Conservation (phyloP, 2,329 filamentous ascomycete species). For the Penicillium sp. region DNA sequence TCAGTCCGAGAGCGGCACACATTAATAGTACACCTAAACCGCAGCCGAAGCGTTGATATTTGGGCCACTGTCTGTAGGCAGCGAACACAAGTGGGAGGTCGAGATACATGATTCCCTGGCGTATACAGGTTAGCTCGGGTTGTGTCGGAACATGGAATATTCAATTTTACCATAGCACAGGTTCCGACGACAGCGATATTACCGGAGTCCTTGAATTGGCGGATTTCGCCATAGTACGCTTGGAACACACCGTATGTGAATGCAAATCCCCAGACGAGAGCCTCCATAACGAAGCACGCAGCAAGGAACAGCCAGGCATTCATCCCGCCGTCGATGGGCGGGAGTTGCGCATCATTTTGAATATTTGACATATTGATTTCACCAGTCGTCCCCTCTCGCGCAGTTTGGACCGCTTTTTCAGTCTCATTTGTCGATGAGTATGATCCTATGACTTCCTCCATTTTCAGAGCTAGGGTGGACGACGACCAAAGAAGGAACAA, state of each 20-base stretch:
- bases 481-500: no score
- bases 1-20: conserved; percentile 22
- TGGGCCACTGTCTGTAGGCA: conserved; percentile 15
- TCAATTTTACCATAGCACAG: conserved; percentile 13
- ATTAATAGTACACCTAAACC: conserved; percentile 21
- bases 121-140: no score
- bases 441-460: no score
- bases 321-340: conserved; percentile 38
- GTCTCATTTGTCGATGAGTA: neutral
- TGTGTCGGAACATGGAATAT: neutral
- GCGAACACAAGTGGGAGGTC: conserved; percentile 18
- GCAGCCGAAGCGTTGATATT: conserved; percentile 15
- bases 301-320: conserved; percentile 48
- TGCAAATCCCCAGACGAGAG: conserved; percentile 51
- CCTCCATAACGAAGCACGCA: conserved; percentile 53
- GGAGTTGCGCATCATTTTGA: conserved; percentile 4
- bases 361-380: neutral
- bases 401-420: neutral
- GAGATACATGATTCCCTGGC: neutral
- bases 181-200: conserved; percentile 24
- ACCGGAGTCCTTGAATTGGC: conserved; percentile 14
- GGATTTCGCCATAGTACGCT: conserved; percentile 23
- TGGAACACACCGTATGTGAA: conserved; percentile 26
- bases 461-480: no score
- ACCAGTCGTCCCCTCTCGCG: neutral